Evolutionary conservation across 371 early-diverging fungal species (phyloP).

Genomic region (Chytridium lagenaria): DNA sequence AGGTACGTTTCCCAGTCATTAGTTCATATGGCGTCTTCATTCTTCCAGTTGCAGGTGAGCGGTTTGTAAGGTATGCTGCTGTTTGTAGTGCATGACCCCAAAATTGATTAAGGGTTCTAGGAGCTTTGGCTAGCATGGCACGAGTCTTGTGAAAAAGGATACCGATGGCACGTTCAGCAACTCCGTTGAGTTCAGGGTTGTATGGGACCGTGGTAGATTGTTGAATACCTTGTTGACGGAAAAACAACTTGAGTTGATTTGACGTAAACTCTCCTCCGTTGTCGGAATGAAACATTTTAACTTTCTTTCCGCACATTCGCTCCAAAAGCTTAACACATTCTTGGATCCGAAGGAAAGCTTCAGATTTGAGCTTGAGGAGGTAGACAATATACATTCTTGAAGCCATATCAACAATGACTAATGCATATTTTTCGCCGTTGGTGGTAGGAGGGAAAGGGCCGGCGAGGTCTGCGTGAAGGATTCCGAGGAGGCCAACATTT

Average conservation of each 20-base stretch:
- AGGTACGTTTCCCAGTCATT: too few species aligned
- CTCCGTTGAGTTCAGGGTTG: too few species aligned
- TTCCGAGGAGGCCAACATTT: neutral
- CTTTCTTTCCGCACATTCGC: neutral
- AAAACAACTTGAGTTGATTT: neutral
- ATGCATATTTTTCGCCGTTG: neutral
- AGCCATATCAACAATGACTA: neutral
- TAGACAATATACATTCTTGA: neutral
- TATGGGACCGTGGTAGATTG: too few species aligned
- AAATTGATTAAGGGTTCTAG: too few species aligned
- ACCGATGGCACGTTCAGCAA: too few species aligned
- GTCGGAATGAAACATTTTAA: neutral
- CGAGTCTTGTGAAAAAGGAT: neutral
- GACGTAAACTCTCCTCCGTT: neutral
- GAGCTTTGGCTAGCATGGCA: too few species aligned
- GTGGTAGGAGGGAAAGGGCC: neutral
- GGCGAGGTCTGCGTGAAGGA: neutral
- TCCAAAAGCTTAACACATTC: neutral
- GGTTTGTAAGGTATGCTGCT: too few species aligned
- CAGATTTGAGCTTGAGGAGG: neutral
- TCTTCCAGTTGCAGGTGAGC: too few species aligned
- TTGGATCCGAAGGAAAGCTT: neutral
- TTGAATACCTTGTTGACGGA: neutral
- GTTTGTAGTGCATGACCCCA: too few species aligned
- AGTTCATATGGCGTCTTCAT: too few species aligned